Evolutionary conservation across 169 alveolate species (phyloP).

Genomic region (Eimeria acervulina): DNA sequence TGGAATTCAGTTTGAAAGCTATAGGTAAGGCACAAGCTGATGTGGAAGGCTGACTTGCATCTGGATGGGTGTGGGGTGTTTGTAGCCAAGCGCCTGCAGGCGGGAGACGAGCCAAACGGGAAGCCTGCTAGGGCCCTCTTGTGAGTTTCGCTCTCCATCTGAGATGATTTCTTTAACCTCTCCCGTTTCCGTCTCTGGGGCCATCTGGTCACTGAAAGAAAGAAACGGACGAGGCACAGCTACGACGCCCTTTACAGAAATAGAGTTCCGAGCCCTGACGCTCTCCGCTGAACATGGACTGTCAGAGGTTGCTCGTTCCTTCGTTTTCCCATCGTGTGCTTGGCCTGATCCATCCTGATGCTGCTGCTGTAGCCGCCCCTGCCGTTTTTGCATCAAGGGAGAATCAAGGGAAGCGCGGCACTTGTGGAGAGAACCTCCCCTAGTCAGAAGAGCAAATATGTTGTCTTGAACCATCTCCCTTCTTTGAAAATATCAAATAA

Average conservation of each 20-base stretch:
- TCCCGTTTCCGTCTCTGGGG: neutral
- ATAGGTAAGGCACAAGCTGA: neutral
- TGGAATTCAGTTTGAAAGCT: neutral
- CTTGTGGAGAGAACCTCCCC: conserved; percentile 48
- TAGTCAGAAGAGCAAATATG: conserved; percentile 2
- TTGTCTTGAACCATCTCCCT: neutral
- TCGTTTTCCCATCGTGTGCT: neutral
- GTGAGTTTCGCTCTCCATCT: neutral
- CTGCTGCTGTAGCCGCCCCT: neutral
- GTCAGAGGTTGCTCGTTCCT: neutral
- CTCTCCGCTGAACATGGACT: conserved; percentile 33
- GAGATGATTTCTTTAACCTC: neutral
- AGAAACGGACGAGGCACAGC: conserved; percentile 7
- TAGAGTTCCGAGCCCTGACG: conserved; percentile 6
- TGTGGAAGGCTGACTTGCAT: conserved; percentile 47
- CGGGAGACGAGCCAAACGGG: conserved; percentile 56
- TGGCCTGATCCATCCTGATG: neutral
- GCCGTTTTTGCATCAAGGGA: conserved; percentile 34
- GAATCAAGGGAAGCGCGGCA: conserved; percentile 45
- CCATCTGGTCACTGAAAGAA: conserved; percentile 38
- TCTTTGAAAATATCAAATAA: neutral
- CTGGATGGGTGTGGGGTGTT: conserved; percentile 91
- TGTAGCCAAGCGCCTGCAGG: conserved; percentile 23
- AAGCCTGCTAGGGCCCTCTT: conserved; percentile 25
- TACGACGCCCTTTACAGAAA: conserved; percentile 8